phyloP scores from a whole-genome alignment of 2,329 filamentous ascomycete genomes.

The Monilinia vaccinii-corymbosi region DNA sequence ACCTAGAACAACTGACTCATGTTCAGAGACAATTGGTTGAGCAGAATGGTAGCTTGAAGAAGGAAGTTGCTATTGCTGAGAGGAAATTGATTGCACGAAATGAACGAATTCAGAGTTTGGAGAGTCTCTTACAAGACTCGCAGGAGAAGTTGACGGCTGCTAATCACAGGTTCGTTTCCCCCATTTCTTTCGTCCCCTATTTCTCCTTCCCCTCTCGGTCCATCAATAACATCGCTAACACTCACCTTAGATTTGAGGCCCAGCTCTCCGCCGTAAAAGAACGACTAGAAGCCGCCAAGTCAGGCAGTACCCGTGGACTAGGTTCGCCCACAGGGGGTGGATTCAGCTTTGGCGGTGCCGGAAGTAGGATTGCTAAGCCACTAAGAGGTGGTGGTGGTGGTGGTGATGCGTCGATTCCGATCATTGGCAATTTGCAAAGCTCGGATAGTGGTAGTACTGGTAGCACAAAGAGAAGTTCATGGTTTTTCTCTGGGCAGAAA shows the following conservation, averaged over 20 bases:
- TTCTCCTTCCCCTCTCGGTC: not conserved
- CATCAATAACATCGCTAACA: slow-evolving; percentile 15
- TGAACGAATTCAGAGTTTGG: slow-evolving; percentile 90
- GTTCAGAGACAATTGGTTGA: slow-evolving; percentile 97
- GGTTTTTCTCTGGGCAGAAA: slow-evolving; percentile 32
- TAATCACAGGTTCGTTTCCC: slow-evolving; percentile 97
- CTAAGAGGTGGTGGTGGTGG: slow-evolving; percentile 58
- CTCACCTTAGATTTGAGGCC: slow-evolving; percentile 70
- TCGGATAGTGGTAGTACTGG: slow-evolving; percentile 31
- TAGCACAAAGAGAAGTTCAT: slow-evolving; percentile 27
- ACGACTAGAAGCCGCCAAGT: slow-evolving; percentile 89
- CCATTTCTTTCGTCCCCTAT: slow-evolving; percentile 49
- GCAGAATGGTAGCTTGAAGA: slow-evolving; percentile 95
- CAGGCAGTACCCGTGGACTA: slow-evolving; percentile 78
- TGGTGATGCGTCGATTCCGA: slow-evolving; percentile 37
- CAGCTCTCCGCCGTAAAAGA: slow-evolving; percentile 97
- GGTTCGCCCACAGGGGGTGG: slow-evolving; percentile 54
- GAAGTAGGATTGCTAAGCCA: slow-evolving; percentile 61
- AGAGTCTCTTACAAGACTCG: slow-evolving; percentile 86
- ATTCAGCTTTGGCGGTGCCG: slow-evolving; percentile 61
- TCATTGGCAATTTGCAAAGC: slow-evolving; percentile 50
- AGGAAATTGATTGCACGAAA: slow-evolving; percentile 93
- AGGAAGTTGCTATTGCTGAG: slow-evolving; percentile 97
- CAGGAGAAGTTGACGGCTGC: slow-evolving; percentile 97
- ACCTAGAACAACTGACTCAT: slow-evolving; percentile 93